phyloP scores from a whole-genome alignment of 139 green algal genomes.

The Auxenochlorella protothecoides region DNA sequence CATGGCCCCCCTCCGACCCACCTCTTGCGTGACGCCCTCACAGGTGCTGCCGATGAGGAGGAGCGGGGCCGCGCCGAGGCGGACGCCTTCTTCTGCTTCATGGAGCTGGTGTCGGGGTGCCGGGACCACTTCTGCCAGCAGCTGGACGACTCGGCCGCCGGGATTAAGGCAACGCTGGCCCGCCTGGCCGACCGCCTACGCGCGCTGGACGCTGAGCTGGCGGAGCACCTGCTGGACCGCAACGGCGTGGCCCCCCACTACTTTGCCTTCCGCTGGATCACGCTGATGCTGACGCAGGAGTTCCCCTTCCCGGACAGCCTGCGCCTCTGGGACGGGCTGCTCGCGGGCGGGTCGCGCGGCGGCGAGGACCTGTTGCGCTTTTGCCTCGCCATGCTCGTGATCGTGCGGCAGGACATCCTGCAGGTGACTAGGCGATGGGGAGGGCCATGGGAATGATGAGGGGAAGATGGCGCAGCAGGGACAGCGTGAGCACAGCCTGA shows the following conservation, averaged over 20 bases:
- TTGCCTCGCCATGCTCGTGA: conserved; percentile 82
- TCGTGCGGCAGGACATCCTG: conserved; percentile 50
- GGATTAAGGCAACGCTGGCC: neutral
- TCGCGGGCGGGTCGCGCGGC: conserved; percentile 40
- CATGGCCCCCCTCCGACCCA: too few species aligned
- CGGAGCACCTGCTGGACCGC: conserved; percentile 5
- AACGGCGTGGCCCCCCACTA: conserved; percentile 70
- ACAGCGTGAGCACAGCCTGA: too few species aligned
- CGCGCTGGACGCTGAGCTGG: conserved; percentile 1
- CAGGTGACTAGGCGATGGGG: conserved; percentile 12
- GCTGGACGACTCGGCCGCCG: conserved; percentile 31
- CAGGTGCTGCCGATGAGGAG: neutral
- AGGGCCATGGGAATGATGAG: too few species aligned
- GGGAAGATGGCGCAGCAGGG: too few species aligned
- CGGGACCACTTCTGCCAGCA: conserved; percentile 88
- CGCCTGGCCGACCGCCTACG: neutral
- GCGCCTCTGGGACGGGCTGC: conserved; percentile 79
- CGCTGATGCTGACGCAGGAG: conserved; percentile 75
- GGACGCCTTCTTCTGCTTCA: conserved; percentile 91
- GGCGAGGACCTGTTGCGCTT: conserved; percentile 50
- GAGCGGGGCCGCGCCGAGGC: conserved; percentile 57
- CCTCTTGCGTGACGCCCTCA: too few species aligned
- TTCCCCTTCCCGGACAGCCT: conserved; percentile 76
- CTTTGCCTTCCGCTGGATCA: conserved; percentile 94
- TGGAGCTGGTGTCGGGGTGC: conserved; percentile 73